Evolutionary conservation across 352 stramenopile genomes (phyloP).

Genomic region (Pythium chondricola): DNA sequence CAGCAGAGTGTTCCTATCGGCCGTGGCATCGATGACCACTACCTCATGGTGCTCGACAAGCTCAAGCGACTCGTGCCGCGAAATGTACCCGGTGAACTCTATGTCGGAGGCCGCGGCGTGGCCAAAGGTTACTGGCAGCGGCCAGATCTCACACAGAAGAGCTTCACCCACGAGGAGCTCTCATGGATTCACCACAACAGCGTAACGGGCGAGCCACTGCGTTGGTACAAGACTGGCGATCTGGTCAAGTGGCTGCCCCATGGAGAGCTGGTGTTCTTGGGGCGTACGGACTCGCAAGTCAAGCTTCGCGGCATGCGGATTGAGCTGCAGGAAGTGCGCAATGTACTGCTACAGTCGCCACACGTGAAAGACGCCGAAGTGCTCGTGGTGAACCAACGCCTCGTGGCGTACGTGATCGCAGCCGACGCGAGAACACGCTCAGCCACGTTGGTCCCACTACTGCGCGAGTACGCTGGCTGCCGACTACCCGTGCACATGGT

Average conservation of each 20-base stretch:
- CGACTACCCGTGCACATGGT: conserved; percentile 66
- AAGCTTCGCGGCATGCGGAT: conserved; percentile 81
- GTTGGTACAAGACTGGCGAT: conserved; percentile 67
- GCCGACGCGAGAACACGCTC: background rate
- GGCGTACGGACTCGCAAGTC: conserved; percentile 66
- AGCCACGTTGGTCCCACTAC: conserved; percentile 10
- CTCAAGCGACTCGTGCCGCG: conserved; percentile 32
- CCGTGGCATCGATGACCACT: conserved; percentile 39
- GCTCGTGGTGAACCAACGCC: conserved; percentile 22
- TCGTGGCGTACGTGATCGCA: conserved; percentile 52
- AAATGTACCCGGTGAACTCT: conserved; percentile 59
- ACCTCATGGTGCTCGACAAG: conserved; percentile 42
- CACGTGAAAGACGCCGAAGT: conserved; percentile 42
- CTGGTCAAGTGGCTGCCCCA: conserved; percentile 48
- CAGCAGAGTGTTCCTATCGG: conserved; percentile 50
- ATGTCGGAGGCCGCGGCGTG: conserved; percentile 58
- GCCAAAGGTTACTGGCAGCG: conserved; percentile 57
- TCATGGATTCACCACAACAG: conserved; percentile 1
- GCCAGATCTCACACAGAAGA: conserved; percentile 30
- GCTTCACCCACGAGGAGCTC: conserved; percentile 19
- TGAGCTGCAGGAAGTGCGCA: conserved; percentile 74
- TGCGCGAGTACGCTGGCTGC: conserved; percentile 21
- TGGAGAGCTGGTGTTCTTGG: conserved; percentile 56
- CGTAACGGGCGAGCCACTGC: background rate
- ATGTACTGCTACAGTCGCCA: conserved; percentile 34